Base-by-base conservation (phyloP, 1,139 yeast genomes). In the Pichia terricola region DNA sequence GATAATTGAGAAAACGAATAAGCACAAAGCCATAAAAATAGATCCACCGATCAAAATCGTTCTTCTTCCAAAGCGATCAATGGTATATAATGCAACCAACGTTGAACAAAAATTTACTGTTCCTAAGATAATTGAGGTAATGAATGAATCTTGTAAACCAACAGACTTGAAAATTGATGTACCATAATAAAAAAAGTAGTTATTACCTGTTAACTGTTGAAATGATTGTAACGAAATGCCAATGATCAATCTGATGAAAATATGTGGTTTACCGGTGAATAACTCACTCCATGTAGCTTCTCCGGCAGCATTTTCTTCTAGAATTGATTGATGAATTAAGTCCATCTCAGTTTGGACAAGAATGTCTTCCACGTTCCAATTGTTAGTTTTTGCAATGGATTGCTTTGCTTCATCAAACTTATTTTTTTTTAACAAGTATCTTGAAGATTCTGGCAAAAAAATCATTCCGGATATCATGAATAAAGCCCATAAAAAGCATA, bases 111-210 rank as follows among this genome's bases (percentile, higher is more conserved):
- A 81, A 68, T 85, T 85, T 47, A 85, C 89, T 50, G 78, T 69
- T 68, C 91, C 94, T 46, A 84, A 69, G 49, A 84, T 73, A 53
- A 86, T 81, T 28, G 91, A 74, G 5, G 91, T 81, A 61, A 81
- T 72, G 67, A 79, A 85, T 34, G 94, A 75, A 62, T 81, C 87
- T 47, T 66, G 53, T 60, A 83, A 64, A 53, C 94, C 94, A 53
- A 82, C 85, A 51, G 89, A 81, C 55, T 75, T 64, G 74, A 82
- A 82, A 58, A 82, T 73, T 45, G 83, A 76, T 46, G 89, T 81
- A 62, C 88, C 87, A 55, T 81, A 82, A 69, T 81, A 82, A 72
- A 83, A 82, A 68, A 83, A 81, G 65, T 81, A 83, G 68, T 82
- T 82, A 61, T 78, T 76, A 72, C 91, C 91, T 49, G 87, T 79